Percentiles rank a stretch among this genome's conserved stretches.
phyloP scores from a whole-genome alignment of 768 basidiomycete genomes.

The Phaffia tasmanica region DNA sequence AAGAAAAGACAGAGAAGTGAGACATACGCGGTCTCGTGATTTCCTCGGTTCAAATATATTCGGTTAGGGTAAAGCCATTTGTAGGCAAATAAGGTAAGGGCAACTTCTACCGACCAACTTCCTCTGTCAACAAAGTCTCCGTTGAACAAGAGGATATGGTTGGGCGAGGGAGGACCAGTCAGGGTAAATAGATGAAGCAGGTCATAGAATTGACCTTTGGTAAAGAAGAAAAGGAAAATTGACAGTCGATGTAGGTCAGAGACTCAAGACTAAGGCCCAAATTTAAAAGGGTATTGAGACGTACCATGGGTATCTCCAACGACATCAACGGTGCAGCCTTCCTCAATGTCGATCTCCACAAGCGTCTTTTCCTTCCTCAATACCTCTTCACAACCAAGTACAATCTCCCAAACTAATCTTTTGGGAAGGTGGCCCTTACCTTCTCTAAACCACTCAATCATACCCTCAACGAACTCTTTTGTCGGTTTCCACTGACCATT shows the following conservation, averaged over 20 bases:
- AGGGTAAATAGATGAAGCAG: slow-evolving; percentile 73
- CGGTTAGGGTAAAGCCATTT: slow-evolving; percentile 90
- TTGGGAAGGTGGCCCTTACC: slow-evolving; percentile 74
- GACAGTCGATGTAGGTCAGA: not conserved
- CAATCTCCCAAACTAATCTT: slow-evolving; percentile 90
- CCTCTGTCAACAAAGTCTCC: slow-evolving; percentile 89
- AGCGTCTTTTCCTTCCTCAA: slow-evolving; percentile 70
- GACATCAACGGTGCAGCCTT: slow-evolving; percentile 76
- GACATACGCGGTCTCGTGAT: slow-evolving; percentile 48
- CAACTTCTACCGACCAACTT: slow-evolving; percentile 46
- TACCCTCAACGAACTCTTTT: slow-evolving; percentile 62
- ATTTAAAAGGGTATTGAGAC: slow-evolving; percentile 28
- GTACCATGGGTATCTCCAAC: slow-evolving; percentile 92
- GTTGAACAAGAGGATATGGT: slow-evolving; percentile 49
- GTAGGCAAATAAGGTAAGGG: slow-evolving; percentile 82
- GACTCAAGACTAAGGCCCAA: not conserved
- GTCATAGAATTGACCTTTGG: slow-evolving; percentile 84
- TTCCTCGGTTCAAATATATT: slow-evolving; percentile 91
- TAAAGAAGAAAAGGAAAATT: not conserved
- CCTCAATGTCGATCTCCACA: slow-evolving; percentile 60
- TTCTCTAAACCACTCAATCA: slow-evolving; percentile 87
- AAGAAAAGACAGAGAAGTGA: not conserved
- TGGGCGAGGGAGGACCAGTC: slow-evolving; percentile 71
- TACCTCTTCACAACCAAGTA: slow-evolving; percentile 66
- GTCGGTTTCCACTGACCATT: slow-evolving; percentile 51